Conservation (phyloP, 495 filamentous ascomycete species). For the Echria macrotheca region DNA sequence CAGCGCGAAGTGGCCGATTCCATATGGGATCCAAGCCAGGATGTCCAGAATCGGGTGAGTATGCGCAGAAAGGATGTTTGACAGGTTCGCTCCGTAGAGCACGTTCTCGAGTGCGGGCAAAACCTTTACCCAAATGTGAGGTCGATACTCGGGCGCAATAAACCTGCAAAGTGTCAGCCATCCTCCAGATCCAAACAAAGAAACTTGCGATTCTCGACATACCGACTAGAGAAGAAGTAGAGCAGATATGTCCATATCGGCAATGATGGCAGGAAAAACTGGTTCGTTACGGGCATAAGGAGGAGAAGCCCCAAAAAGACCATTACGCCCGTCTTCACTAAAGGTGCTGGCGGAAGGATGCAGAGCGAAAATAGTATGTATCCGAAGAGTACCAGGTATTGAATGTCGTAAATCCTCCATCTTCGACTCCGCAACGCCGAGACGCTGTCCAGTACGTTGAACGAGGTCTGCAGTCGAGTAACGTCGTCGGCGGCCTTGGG, state of each 20-base stretch:
- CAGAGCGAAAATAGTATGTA: constrained; percentile 75
- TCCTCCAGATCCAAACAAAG: background rate
- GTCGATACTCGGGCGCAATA: constrained; percentile 76
- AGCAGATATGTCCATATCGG: constrained; percentile 79
- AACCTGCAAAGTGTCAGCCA: constrained; percentile 42
- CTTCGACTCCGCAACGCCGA: constrained; percentile 63
- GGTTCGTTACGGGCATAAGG: constrained; percentile 76
- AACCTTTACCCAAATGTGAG: constrained; percentile 90
- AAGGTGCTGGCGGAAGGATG: constrained; percentile 68
- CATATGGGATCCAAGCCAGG: constrained; percentile 91
- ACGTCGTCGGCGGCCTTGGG: constrained; percentile 43
- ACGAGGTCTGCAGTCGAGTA: constrained; percentile 73
- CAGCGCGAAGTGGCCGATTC: constrained; percentile 78
- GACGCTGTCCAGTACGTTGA: constrained; percentile 68
- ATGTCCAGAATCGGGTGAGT: constrained; percentile 74
- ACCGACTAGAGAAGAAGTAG: constrained; percentile 88
- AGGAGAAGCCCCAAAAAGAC: constrained; percentile 64
- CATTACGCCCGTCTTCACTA: constrained; percentile 64
- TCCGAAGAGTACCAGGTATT: constrained; percentile 70
- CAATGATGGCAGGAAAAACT: constrained; percentile 85
- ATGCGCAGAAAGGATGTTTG: constrained; percentile 89
- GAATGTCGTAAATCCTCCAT: constrained; percentile 83
- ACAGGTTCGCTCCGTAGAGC: constrained; percentile 90
- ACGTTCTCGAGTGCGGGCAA: constrained; percentile 96
- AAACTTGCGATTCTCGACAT: constrained; percentile 36